Percentiles rank a stretch among this genome's conserved stretches.
These are phyloP conservation scores for Naganishia albida DNA, from an alignment of 1,284 basidiomycete species.

Conservation along the genomic window DNA sequence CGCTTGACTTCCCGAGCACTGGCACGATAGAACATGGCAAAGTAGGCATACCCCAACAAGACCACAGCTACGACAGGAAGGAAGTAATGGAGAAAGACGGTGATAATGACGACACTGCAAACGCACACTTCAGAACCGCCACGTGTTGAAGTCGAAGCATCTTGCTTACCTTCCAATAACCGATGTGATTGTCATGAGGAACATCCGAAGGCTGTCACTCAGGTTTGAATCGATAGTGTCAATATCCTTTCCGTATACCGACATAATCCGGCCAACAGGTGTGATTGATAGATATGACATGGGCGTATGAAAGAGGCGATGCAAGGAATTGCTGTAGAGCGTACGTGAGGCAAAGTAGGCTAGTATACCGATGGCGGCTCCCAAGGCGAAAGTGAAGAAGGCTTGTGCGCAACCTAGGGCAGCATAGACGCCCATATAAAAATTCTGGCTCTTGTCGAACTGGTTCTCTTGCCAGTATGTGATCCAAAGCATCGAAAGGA, in stretches of 20 bases:
- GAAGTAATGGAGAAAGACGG: conserved; percentile 42
- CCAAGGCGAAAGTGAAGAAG: conserved; percentile 54
- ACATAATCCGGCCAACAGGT: conserved; percentile 62
- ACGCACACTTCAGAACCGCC: conserved; percentile 25
- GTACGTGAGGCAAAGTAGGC: conserved; percentile 59
- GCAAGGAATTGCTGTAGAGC: conserved; percentile 61
- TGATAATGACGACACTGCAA: conserved; percentile 41
- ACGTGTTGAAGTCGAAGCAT: conserved; percentile 10
- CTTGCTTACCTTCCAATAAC: conserved; percentile 39
- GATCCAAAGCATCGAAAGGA: conserved; percentile 57
- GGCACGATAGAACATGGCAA: conserved; percentile 42
- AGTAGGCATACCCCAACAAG: conserved; percentile 26
- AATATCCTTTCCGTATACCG: conserved; percentile 60
- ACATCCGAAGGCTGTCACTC: conserved; percentile 52
- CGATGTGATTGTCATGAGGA: conserved; percentile 42
- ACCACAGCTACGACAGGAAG: conserved; percentile 36
- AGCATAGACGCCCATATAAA: conserved; percentile 44
- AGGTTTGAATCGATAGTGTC: conserved; percentile 46
- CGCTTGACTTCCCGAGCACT: conserved; percentile 48
- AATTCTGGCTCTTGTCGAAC: conserved; percentile 36
- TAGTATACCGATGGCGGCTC: conserved; percentile 41
- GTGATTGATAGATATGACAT: conserved; percentile 41
- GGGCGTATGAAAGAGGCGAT: conserved; percentile 52
- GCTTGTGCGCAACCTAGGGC: conserved; percentile 39
- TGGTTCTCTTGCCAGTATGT: conserved; percentile 70